Base-by-base conservation (phyloP, 768 basidiomycete genomes). In the Lentinula lateritia region DNA sequence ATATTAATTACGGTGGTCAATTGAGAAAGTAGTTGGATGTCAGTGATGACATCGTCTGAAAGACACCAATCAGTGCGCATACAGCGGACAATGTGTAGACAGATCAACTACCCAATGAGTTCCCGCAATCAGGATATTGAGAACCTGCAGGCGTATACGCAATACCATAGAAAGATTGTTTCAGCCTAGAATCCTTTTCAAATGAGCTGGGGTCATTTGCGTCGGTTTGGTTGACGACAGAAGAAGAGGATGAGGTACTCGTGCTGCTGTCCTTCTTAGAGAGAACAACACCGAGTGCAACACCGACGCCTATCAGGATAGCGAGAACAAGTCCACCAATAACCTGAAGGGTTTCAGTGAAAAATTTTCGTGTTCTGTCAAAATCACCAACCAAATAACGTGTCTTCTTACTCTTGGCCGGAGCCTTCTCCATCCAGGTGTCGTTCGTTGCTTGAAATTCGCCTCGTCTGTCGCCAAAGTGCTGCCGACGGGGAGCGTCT, bases 111-210 rank as follows among this genome's bases (percentile, higher is more conserved):
- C 73, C 65, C 23, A 83, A 68, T 7, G 70, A 71, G 61, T 80
- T 87, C 10, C 88, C 88, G 66, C 92, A 93, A 35, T 82, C 69
- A 0, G 92, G 92, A 34, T 87, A 72, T 66, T 87, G 84, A 16
- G 87, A 85, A 45, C 86, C 86, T 23, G 76, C 74, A 8, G 94
- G 93, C 1, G 92, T 93, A 72, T 96, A 96, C 0, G 94, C 94
- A 20, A 60, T n/a, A 6, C 91, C 94, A 70, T 88, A 96, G 75
- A 97, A 92, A 0, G 85, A 80, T 64, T 90, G 84, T 63, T 87
- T 80, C 54, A 96, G 74, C 38, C 80, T 79, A 3, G 83, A 56
- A 71, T 95, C 83, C 74, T 87, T 89, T 18, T 74, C 71, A 73
- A 95, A 97, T 16, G 80, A 79, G 72, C 86, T 92, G 4, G 94